Percentiles rank a stretch among this genome's conserved stretches.
Evolutionary conservation across 495 filamentous ascomycete species (phyloP).

Genomic region (Penicillium cinerascens): DNA sequence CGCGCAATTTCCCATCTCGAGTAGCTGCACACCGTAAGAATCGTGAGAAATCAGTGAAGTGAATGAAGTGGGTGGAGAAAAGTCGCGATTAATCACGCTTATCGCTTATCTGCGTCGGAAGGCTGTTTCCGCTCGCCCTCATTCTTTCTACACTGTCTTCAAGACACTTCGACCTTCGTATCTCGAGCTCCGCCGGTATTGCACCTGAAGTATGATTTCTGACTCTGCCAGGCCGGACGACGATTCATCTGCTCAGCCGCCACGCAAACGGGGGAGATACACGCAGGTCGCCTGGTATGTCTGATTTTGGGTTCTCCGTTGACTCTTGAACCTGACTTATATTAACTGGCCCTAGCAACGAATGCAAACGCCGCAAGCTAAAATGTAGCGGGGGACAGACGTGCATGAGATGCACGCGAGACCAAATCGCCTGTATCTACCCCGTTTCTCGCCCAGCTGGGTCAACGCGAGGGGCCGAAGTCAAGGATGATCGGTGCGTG

Average conservation of each 20-base stretch:
- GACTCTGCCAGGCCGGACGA: neutral
- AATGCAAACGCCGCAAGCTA: constrained; percentile 88
- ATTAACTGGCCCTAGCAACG: constrained; percentile 48
- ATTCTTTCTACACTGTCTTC: neutral
- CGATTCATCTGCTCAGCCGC: neutral
- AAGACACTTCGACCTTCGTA: neutral
- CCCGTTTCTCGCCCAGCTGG: constrained; percentile 13
- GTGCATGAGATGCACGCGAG: constrained; percentile 70
- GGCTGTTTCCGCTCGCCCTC: neutral
- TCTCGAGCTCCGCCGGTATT: neutral
- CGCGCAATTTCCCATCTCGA: too few species aligned
- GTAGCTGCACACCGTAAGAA: neutral
- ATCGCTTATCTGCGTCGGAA: neutral
- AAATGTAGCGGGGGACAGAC: constrained; percentile 82
- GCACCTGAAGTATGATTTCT: neutral
- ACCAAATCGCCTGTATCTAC: constrained; percentile 67
- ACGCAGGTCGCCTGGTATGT: constrained; percentile 38
- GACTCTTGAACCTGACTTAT: neutral
- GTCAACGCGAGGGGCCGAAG: constrained; percentile 6
- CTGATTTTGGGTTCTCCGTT: neutral
- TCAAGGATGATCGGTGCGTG: constrained; percentile 24
- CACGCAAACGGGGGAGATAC: constrained; percentile 29
- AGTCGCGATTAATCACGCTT: neutral
- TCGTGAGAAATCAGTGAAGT: neutral
- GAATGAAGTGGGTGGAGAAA: neutral